phyloP scores from a whole-genome alignment of 78 protist genomes.

The Dictyostelium purpureum region DNA sequence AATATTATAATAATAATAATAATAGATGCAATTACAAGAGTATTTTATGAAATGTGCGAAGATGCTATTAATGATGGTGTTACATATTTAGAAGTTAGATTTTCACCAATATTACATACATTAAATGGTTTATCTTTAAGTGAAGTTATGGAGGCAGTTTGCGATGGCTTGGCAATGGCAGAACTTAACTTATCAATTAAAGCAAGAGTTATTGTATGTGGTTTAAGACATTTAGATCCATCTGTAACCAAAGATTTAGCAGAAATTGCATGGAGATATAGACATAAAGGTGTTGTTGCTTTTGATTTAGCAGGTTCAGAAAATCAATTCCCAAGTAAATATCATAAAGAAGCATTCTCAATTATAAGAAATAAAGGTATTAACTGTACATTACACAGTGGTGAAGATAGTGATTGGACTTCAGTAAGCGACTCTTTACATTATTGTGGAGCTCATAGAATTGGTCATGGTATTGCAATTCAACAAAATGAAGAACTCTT shows the following conservation, averaged over 20 bases:
- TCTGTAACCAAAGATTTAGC: constrained; percentile 42
- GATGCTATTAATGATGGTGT: constrained; percentile 86
- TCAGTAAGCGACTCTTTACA: constrained; percentile 82
- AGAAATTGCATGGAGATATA: constrained; percentile 86
- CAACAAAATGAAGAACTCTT: constrained; percentile 62
- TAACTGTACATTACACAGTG: constrained; percentile 84
- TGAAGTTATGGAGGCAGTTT: constrained; percentile 84
- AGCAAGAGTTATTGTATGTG: constrained; percentile 90
- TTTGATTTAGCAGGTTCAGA: constrained; percentile 94
- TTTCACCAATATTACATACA: constrained; percentile 89
- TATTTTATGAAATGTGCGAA: constrained; percentile 83
- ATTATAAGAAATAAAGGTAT: constrained; percentile 56
- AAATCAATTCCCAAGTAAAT: constrained; percentile 61
- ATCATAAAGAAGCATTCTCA: constrained; percentile 79
- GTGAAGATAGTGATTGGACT: constrained; percentile 86
- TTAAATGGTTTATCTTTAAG: constrained; percentile 63
- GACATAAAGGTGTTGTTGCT: constrained; percentile 77
- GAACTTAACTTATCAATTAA: constrained; percentile 56
- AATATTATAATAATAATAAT: not conserved
- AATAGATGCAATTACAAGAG: constrained; percentile 81
- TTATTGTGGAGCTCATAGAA: constrained; percentile 89
- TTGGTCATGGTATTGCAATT: constrained; percentile 90
- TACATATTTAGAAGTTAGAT: constrained; percentile 88
- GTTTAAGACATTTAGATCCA: constrained; percentile 76
- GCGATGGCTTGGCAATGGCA: constrained; percentile 80